A percentile compares a stretch with the other conserved stretches of the same genome.
These are phyloP conservation scores for Mortierella sp. DNA, from an alignment of 371 early-diverging fungal genomes.

Conservation along the genomic window DNA sequence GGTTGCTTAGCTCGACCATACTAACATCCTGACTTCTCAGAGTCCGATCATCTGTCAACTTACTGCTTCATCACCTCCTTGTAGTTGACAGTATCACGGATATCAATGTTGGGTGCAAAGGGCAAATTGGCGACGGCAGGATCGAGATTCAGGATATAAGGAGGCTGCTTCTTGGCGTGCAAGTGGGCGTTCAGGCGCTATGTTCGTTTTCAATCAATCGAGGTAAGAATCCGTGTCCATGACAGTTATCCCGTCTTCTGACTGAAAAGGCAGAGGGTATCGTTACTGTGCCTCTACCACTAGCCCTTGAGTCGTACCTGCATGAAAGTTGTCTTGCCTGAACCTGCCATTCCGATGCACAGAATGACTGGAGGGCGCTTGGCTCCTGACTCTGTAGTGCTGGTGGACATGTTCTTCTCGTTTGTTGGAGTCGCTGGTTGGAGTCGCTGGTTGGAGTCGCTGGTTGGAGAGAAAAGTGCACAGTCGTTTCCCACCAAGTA, in stretches of 20 bases:
- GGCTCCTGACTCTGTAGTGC: slow-evolving; percentile 28
- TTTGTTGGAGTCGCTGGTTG: neutral
- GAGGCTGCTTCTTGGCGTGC: slow-evolving; percentile 78
- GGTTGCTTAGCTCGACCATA: too few relatives aligned
- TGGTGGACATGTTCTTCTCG: slow-evolving; percentile 6
- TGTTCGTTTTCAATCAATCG: too few relatives aligned
- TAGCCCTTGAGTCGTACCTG: slow-evolving; percentile 77
- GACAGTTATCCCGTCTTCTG: too few relatives aligned
- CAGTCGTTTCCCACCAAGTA: too few relatives aligned
- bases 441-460: too few relatives aligned
- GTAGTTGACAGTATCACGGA: slow-evolving; percentile 98
- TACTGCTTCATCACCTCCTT: slow-evolving; percentile 99
- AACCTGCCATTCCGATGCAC: slow-evolving; percentile 98
- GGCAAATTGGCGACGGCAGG: slow-evolving; percentile 96
- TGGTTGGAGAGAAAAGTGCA: too few relatives aligned
- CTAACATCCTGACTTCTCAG: too few relatives aligned
- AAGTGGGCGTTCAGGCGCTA: slow-evolving; percentile 92
- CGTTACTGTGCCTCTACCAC: neutral
- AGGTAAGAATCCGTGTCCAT: too few relatives aligned
- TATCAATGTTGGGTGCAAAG: slow-evolving; percentile 97
- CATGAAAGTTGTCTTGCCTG: slow-evolving; percentile 99
- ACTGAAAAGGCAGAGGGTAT: neutral
- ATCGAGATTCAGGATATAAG: slow-evolving; percentile 97
- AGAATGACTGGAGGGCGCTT: slow-evolving; percentile 84
- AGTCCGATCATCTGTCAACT: too few relatives aligned